Evolutionary conservation across 495 filamentous ascomycete genomes (phyloP).

Genomic region (Glarea lozoyensis): DNA sequence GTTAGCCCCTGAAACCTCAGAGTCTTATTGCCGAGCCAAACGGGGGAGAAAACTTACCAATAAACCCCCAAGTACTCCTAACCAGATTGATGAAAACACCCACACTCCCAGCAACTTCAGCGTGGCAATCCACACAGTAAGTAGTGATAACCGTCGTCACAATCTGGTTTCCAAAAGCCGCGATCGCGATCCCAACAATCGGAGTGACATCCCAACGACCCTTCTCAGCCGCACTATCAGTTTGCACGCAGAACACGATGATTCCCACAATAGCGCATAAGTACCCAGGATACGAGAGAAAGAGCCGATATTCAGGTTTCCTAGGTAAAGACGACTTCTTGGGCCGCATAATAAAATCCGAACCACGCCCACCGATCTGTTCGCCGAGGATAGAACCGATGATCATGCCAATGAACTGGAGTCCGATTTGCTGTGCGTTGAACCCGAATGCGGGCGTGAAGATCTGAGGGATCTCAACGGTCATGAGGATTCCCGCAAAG

Average conservation of each 20-base stretch:
- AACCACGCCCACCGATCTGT: slow-evolving; percentile 39
- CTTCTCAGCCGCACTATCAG: slow-evolving; percentile 26
- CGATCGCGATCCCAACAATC: slow-evolving; percentile 40
- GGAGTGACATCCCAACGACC: slow-evolving; percentile 38
- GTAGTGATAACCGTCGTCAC: slow-evolving; percentile 47
- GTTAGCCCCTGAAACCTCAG: neutral
- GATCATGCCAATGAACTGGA: slow-evolving; percentile 43
- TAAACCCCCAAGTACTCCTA: slow-evolving; percentile 45
- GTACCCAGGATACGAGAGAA: slow-evolving; percentile 44
- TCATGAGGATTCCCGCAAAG: slow-evolving; percentile 36
- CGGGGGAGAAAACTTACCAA: slow-evolving; percentile 28
- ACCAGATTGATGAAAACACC: slow-evolving; percentile 50
- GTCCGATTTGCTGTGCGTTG: slow-evolving; percentile 42
- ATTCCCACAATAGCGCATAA: slow-evolving; percentile 37
- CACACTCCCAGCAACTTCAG: slow-evolving; percentile 37
- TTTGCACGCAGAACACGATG: slow-evolving; percentile 40
- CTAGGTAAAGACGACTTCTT: slow-evolving; percentile 22
- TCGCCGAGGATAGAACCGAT: slow-evolving; percentile 46
- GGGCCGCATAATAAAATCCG: slow-evolving; percentile 40
- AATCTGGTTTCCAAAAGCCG: slow-evolving; percentile 43
- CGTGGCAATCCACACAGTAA: slow-evolving; percentile 44
- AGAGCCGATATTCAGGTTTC: slow-evolving; percentile 38
- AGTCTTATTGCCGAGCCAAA: neutral
- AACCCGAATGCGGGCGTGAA: slow-evolving; percentile 40
- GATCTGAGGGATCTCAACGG: slow-evolving; percentile 44